Conservation (phyloP, 1,284 basidiomycete genomes). For the Naganishia liquefaciens region DNA sequence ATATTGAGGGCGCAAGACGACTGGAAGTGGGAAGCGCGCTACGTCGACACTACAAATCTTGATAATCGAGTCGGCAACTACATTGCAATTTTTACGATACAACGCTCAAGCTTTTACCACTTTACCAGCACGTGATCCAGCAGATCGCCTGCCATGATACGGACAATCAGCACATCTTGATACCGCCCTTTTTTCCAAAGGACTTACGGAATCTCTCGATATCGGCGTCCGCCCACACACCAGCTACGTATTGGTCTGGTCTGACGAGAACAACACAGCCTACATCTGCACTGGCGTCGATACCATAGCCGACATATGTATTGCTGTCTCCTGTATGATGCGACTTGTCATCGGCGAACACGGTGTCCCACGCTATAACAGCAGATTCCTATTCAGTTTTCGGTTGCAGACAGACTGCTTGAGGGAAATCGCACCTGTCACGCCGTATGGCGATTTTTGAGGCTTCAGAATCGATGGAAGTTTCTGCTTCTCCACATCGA, state of each 20-base stretch:
- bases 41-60: slow-evolving; percentile 45
- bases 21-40: slow-evolving; percentile 52
- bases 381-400: slow-evolving; percentile 10
- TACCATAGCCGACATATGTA: slow-evolving; percentile 50
- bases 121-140: slow-evolving; percentile 20
- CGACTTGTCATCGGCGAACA: slow-evolving; percentile 45
- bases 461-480: slow-evolving; percentile 36
- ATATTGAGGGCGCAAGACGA: slow-evolving; percentile 71
- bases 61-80: not conserved
- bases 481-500: slow-evolving; percentile 32
- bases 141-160: slow-evolving; percentile 9
- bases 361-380: slow-evolving; percentile 33
- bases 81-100: not conserved
- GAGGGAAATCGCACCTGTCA: slow-evolving; percentile 12
- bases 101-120: not conserved
- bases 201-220: slow-evolving; percentile 17
- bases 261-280: slow-evolving; percentile 48
- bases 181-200: not conserved
- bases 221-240: slow-evolving; percentile 29
- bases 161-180: slow-evolving; percentile 13
- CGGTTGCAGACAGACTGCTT: not conserved
- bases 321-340: slow-evolving; percentile 48
- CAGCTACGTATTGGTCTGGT: slow-evolving; percentile 48
- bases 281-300: slow-evolving; percentile 40
- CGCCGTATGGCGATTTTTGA: slow-evolving; percentile 32